Evolutionary conservation across 192 early-diverging fungal species (phyloP).

Genomic region (Backusella tarrabulga): DNA sequence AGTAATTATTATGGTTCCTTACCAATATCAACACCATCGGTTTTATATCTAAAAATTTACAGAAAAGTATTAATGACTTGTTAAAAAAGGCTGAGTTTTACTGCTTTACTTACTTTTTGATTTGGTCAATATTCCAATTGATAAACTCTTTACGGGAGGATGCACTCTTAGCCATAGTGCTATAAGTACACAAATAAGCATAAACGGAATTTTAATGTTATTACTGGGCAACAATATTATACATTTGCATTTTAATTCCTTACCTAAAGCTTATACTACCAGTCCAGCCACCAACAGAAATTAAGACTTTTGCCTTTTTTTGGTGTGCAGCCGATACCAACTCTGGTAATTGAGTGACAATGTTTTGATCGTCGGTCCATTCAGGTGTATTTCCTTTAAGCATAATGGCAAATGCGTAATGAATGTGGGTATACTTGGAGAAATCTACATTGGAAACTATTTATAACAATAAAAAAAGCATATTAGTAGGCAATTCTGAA

Average conservation of each 20-base stretch:
- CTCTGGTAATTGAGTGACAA: conserved; percentile 36
- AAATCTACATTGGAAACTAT: conserved; percentile 41
- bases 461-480: neutral
- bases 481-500: neutral
- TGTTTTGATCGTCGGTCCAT: conserved; percentile 30
- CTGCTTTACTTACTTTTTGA: conserved; percentile 29
- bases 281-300: conserved; percentile 73
- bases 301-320: conserved; percentile 49
- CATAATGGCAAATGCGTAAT: conserved; percentile 63
- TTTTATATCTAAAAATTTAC: conserved; percentile 31
- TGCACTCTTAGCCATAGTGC: conserved; percentile 46
- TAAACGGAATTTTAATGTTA: neutral
- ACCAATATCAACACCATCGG: conserved; percentile 79
- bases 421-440: conserved; percentile 64
- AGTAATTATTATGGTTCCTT: neutral
- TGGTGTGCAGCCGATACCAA: conserved; percentile 46
- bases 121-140: conserved; percentile 47
- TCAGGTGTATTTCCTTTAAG: conserved; percentile 34
- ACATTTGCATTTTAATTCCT: neutral
- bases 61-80: neutral
- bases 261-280: conserved; percentile 45
- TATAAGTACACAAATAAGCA: conserved; percentile 34
- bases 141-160: conserved; percentile 47
- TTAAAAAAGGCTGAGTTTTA: neutral
- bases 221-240: neutral